Base-by-base conservation (phyloP, 2,329 filamentous ascomycete genomes). In the Sordariomycetes sp. region DNA sequence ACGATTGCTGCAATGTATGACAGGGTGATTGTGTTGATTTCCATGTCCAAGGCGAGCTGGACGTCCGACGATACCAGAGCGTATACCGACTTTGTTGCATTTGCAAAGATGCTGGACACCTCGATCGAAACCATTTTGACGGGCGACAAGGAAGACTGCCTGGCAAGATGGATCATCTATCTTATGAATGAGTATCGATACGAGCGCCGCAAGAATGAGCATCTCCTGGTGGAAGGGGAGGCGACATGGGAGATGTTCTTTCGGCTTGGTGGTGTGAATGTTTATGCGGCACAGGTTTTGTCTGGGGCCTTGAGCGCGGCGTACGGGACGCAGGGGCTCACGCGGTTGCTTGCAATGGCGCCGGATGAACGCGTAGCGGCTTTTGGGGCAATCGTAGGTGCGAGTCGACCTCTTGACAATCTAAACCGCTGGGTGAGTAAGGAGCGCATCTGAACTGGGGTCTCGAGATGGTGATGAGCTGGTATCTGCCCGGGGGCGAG, bases 11-110 rank as follows among this genome's bases (percentile, higher is more conserved):
- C 65, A 1, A 78, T 83, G 11, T 93, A 94, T 65, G 85, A 89
- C 61, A 75, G 74, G 3, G 72, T 96, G 1, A 70, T 88, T 1
- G 73, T 96, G 1, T 69, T 95, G 0, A 76, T 94, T 1, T 85
- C 81, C n/a, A 79, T 85, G 58, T 16, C 24, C 32, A 70, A 68
- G 1, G 74, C 75, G 14, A 79, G 81, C 61, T 71, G 68, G 3
- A 70, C 68, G 2, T 53, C 67, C 0, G 72, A 74, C 1, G 79
- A 83, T 53, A 65, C 71, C 11, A 65, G 66, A 4, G 74, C 74
- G 0, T 75, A 83, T 50, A 69, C 71, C 1, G 76, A 78, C 12
- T 78, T 87, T 55, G 70, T 78, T 32, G 71, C 69, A 0, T 85
- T 85, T 60, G 69, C 76, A 0, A 64, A 69, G 0, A 72, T 69